These are phyloP conservation scores for Echinochloa phyllopogon DNA, from an alignment of 176 grass and related monocot species.

Conservation along the genomic window DNA sequence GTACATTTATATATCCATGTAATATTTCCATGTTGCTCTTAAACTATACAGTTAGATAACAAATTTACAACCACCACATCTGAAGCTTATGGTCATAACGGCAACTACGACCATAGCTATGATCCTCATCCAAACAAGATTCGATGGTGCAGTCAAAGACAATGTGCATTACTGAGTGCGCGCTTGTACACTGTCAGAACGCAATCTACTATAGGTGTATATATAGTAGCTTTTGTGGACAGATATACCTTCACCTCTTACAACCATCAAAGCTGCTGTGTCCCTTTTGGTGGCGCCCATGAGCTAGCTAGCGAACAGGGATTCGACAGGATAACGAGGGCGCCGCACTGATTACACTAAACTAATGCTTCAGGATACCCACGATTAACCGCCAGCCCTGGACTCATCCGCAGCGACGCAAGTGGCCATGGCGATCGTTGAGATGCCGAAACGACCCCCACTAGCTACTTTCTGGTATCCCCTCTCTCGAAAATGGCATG, in stretches of 20 bases:
- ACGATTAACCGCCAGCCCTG: conserved; percentile 54
- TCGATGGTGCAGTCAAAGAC: neutral
- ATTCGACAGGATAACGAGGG: conserved; percentile 40
- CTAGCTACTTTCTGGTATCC: conserved; percentile 17
- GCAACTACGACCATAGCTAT: neutral
- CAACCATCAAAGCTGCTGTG: neutral
- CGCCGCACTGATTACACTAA: conserved; percentile 26
- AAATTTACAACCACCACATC: neutral
- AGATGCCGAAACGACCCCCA: conserved; percentile 61
- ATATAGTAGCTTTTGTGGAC: neutral
- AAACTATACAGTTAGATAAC: neutral
- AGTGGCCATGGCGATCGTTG: conserved; percentile 41
- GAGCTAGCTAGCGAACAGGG: neutral
- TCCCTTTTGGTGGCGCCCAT: neutral
- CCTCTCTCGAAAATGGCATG: conserved; percentile 21
- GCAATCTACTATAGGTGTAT: neutral
- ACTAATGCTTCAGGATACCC: conserved; percentile 41
- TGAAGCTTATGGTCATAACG: neutral
- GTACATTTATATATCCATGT: neutral
- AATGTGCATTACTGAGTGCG: neutral
- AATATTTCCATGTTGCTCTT: neutral
- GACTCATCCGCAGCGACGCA: conserved; percentile 1
- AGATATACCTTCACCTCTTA: neutral
- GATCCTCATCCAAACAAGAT: neutral
- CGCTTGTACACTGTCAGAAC: neutral